Conservation (phyloP, 257 asterid genomes). For the Ocimum tenuiflorum region DNA sequence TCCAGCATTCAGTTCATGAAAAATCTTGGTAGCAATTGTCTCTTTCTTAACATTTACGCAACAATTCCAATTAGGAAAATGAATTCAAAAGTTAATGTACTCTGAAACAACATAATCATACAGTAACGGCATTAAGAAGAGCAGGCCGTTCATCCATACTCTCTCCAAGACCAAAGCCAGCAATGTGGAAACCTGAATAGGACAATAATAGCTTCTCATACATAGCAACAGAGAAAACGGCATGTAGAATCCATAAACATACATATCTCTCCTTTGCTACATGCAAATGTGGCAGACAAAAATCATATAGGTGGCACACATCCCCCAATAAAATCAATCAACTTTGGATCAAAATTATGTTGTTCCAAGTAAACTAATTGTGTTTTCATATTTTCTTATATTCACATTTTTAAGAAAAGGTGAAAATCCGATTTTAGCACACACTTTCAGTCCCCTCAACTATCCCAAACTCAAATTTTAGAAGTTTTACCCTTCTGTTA, state of each 20-base stretch:
- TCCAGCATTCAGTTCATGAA: background rate
- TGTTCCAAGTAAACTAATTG: background rate
- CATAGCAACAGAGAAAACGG: background rate
- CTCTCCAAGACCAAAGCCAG: constrained; percentile 94
- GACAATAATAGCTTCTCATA: constrained; percentile 14
- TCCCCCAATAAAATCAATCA: background rate
- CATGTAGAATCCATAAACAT: background rate
- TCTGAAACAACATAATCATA: constrained; percentile 31
- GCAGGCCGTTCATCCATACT: constrained; percentile 70
- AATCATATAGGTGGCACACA: background rate
- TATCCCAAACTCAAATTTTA: too few relatives aligned
- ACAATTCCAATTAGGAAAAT: too few relatives aligned
- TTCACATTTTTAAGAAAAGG: background rate
- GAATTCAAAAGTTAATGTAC: too few relatives aligned
- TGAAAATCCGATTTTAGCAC: background rate
- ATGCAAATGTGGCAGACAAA: constrained; percentile 1
- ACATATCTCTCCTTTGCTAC: background rate
- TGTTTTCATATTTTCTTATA: background rate
- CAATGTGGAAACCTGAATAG: constrained; percentile 72
- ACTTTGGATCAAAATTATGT: background rate
- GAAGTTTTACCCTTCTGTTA: background rate
- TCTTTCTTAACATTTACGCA: background rate
- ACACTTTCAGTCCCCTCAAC: too few relatives aligned
- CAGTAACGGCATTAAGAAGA: constrained; percentile 65
- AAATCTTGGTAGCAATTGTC: background rate